phyloP scores from a whole-genome alignment of 495 filamentous ascomycete species.

The Poronia punctata region DNA sequence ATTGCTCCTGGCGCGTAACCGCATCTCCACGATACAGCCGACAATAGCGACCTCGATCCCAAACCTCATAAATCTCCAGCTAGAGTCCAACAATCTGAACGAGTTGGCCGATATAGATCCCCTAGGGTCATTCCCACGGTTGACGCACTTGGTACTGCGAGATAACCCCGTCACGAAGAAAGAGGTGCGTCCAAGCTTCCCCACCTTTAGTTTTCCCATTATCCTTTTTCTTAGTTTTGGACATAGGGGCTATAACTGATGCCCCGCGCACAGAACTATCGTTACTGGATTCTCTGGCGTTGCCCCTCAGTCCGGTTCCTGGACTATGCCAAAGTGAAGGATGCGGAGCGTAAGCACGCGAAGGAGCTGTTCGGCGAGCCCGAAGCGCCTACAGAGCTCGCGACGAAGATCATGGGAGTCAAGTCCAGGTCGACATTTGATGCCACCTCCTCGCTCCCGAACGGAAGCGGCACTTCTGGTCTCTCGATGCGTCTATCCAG shows the following conservation, averaged over 20 bases:
- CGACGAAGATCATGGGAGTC: conserved; percentile 80
- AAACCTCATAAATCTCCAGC: conserved; percentile 66
- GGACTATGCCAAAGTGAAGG: conserved; percentile 87
- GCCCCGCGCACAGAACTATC: conserved; percentile 61
- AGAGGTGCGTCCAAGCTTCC: conserved; percentile 58
- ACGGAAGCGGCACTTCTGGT: conserved; percentile 29
- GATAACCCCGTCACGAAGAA: conserved; percentile 89
- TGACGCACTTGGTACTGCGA: conserved; percentile 74
- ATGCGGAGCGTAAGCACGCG: conserved; percentile 69
- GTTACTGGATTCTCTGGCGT: conserved; percentile 84
- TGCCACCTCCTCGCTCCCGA: conserved; percentile 40
- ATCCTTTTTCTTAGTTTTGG: too few species aligned
- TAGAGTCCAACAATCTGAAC: conserved; percentile 67
- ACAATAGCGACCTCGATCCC: conserved; percentile 66
- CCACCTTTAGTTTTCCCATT: too few species aligned
- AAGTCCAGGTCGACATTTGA: conserved; percentile 84
- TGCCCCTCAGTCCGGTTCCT: conserved; percentile 81
- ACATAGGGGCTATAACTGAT: too few species aligned
- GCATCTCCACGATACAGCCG: conserved; percentile 72
- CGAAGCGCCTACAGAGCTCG: conserved; percentile 70
- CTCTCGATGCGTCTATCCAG: conserved; percentile 58
- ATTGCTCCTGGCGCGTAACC: conserved; percentile 84
- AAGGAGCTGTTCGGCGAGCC: conserved; percentile 73
- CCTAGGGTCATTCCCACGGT: conserved; percentile 55
- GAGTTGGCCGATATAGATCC: conserved; percentile 86